These are phyloP conservation scores for Populus trichocarpa DNA, from an alignment of 441 rosid genomes.

Conservation along the genomic window DNA sequence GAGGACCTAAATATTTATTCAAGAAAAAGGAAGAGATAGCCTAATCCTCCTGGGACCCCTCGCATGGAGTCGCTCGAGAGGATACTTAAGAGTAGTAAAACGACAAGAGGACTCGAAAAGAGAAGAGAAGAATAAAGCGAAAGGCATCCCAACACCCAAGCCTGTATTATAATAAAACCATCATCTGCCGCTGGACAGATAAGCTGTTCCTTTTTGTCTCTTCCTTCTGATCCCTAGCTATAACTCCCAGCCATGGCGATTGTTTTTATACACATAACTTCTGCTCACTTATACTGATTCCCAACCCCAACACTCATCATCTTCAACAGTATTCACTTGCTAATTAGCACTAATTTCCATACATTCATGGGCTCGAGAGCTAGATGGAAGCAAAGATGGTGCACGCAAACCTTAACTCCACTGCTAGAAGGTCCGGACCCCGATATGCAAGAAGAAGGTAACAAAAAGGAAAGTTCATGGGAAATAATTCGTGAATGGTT, in stretches of 20 bases:
- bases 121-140: slow-evolving; percentile 35
- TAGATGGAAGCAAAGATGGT: slow-evolving; percentile 68
- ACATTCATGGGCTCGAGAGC: slow-evolving; percentile 33
- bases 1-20: background rate
- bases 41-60: slow-evolving; percentile 9
- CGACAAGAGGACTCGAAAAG: slow-evolving; percentile 30
- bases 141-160: slow-evolving; percentile 39
- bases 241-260: background rate
- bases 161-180: slow-evolving; percentile 18
- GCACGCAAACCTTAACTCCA: slow-evolving; percentile 71
- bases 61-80: slow-evolving; percentile 13
- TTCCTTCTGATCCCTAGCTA: slow-evolving; percentile 10
- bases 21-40: background rate
- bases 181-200: slow-evolving; percentile 54
- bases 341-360: background rate
- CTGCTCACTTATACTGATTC: too few relatives aligned
- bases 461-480: slow-evolving; percentile 79
- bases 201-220: slow-evolving; percentile 52
- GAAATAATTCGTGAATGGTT: slow-evolving; percentile 90
- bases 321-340: background rate
- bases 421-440: slow-evolving; percentile 94
- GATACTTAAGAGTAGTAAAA: slow-evolving; percentile 5
- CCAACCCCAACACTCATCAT: background rate
- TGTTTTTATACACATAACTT: background rate
- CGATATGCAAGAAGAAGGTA: slow-evolving; percentile 69